Conservation (phyloP, 2,329 filamentous ascomycete genomes). For the Fusarium transvaalense region DNA sequence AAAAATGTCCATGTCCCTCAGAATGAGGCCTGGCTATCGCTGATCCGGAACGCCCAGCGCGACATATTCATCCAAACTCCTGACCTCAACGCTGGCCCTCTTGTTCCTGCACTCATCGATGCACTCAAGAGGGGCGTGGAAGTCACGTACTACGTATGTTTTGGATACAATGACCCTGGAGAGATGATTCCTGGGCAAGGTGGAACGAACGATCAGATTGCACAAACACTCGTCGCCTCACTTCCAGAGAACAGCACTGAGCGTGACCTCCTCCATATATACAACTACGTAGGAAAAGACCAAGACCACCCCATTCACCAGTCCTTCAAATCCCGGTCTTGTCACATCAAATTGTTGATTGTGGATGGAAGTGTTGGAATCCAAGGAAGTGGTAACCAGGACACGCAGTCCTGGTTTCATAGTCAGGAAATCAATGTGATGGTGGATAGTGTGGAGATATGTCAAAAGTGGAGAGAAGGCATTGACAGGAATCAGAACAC, state of each 20-base stretch:
- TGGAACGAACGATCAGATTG: conserved; percentile 79
- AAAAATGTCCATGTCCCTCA: conserved; percentile 74
- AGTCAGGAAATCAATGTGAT: conserved; percentile 83
- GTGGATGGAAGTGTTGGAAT: conserved; percentile 77
- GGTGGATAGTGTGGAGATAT: conserved; percentile 74
- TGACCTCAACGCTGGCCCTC: conserved; percentile 77
- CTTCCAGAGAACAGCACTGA: conserved; percentile 61
- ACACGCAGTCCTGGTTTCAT: conserved; percentile 84
- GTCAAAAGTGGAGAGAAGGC: conserved; percentile 71
- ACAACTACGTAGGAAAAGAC: conserved; percentile 81
- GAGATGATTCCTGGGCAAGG: conserved; percentile 82
- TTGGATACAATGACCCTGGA: conserved; percentile 84
- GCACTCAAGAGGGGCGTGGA: conserved; percentile 76
- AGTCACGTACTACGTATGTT: conserved; percentile 78
- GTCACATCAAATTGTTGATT: conserved; percentile 84
- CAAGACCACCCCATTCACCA: conserved; percentile 76
- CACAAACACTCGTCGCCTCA: conserved; percentile 67
- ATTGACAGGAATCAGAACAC: conserved; percentile 77
- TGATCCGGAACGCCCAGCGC: conserved; percentile 72
- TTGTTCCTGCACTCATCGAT: conserved; percentile 72
- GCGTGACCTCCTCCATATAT: conserved; percentile 64
- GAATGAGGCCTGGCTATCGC: conserved; percentile 80
- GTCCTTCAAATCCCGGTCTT: conserved; percentile 73
- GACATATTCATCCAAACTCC: conserved; percentile 84
- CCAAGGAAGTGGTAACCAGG: conserved; percentile 82